These are phyloP conservation scores for Dipteronia dyeriana DNA, from an alignment of 345 rosid species.

Conservation along the genomic window DNA sequence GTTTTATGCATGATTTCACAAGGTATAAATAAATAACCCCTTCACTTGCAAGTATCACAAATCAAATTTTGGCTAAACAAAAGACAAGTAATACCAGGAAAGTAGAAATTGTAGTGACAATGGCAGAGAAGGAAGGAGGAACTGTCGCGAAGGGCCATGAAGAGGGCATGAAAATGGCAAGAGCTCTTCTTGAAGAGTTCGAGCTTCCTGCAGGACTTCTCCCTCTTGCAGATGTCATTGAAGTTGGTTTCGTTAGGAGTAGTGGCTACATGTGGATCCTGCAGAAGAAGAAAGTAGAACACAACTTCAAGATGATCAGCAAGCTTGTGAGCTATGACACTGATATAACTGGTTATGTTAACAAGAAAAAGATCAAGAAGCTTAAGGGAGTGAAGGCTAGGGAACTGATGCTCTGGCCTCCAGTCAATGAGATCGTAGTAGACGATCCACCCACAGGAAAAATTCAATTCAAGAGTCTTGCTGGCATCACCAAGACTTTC, in stretches of 20 bases:
- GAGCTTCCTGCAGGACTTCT: constrained; percentile 52
- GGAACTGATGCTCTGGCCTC: constrained; percentile 54
- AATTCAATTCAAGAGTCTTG: too few species aligned
- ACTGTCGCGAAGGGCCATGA: constrained; percentile 36
- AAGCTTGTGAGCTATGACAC: constrained; percentile 45
- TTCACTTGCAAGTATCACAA: too few species aligned
- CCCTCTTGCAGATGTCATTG: constrained; percentile 46
- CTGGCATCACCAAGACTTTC: constrained; percentile 33
- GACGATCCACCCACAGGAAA: constrained; percentile 44
- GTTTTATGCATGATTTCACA: too few species aligned
- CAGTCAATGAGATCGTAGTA: constrained; percentile 36
- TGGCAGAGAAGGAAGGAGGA: constrained; percentile 46
- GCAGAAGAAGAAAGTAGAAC: constrained; percentile 50
- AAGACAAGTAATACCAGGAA: too few species aligned
- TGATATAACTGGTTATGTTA: constrained; percentile 39
- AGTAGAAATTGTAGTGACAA: too few species aligned
- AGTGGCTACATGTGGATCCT: constrained; percentile 56
- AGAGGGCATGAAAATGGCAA: constrained; percentile 38
- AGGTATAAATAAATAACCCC: too few species aligned
- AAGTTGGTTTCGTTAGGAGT: constrained; percentile 46
- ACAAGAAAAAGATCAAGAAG: constrained; percentile 40
- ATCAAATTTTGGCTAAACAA: too few species aligned
- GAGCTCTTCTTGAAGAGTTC: constrained; percentile 42
- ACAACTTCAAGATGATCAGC: constrained; percentile 46
- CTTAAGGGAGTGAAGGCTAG: constrained; percentile 21